Conservation (phyloP, 495 filamentous ascomycete genomes). For the Parathielavia hyrcaniae region DNA sequence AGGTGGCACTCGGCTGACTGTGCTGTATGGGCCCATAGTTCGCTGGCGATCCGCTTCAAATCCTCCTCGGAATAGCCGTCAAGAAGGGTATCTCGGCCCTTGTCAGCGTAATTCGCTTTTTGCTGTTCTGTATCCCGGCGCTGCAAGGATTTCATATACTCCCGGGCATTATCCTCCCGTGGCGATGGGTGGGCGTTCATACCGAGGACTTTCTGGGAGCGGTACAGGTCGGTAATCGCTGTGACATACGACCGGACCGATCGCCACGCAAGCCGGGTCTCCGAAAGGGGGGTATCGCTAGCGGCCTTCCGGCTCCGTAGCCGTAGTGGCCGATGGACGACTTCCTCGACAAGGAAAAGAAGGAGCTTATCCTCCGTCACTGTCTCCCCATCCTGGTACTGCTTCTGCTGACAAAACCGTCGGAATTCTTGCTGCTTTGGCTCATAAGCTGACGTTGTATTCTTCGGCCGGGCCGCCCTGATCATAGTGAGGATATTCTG, state of each 20-base stretch:
- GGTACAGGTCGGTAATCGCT: not conserved
- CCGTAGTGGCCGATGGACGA: not conserved
- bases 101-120: not conserved
- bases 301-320: not conserved
- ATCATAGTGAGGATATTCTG: not conserved
- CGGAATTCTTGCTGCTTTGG: not conserved
- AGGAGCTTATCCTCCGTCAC: constrained; percentile 1
- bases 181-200: not conserved
- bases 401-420: not conserved
- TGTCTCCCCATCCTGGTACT: not conserved
- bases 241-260: not conserved
- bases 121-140: not conserved
- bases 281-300: not conserved
- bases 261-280: not conserved
- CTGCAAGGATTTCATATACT: not conserved
- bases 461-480: not conserved
- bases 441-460: not conserved
- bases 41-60: not conserved
- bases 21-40: not conserved
- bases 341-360: not conserved
- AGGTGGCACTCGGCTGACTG: not conserved
- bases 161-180: not conserved
- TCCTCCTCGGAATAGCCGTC: constrained; percentile 2
- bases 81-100: not conserved
- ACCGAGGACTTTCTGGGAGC: not conserved